Evolutionary conservation across 768 basidiomycete genomes (phyloP).

Genomic region (Hemileccinum rubropunctum): DNA sequence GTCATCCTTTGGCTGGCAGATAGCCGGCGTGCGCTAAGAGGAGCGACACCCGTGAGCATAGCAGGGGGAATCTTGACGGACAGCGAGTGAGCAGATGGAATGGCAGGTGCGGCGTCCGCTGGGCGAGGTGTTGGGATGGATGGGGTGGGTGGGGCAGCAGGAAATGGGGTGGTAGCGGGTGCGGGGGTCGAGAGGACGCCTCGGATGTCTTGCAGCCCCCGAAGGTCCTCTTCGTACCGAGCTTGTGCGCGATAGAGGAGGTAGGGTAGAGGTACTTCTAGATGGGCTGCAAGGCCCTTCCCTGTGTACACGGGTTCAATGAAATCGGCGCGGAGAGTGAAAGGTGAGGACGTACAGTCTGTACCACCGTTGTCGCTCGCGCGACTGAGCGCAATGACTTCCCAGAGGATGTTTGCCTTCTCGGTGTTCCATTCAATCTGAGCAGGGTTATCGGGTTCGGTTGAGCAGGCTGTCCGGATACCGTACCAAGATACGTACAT

Average conservation of each 20-base stretch:
- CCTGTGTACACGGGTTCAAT: slow-evolving; percentile 41
- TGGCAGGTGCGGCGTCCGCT: slow-evolving; percentile 13
- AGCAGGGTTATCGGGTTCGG: slow-evolving; percentile 8
- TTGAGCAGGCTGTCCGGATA: slow-evolving; percentile 2
- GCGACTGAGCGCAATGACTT: slow-evolving; percentile 77
- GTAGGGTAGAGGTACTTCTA: slow-evolving; percentile 81
- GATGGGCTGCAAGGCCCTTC: slow-evolving; percentile 78
- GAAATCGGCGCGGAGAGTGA: background rate
- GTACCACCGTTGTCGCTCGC: slow-evolving; percentile 69
- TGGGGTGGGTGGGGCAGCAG: slow-evolving; percentile 12
- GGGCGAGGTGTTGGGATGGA: slow-evolving; percentile 12
- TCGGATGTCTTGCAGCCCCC: slow-evolving; percentile 69
- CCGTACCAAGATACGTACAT: slow-evolving; percentile 43
- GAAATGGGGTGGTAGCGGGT: slow-evolving; percentile 29
- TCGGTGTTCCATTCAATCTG: slow-evolving; percentile 85
- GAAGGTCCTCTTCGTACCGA: slow-evolving; percentile 82
- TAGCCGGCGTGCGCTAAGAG: slow-evolving; percentile 22
- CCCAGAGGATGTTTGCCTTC: slow-evolving; percentile 85
- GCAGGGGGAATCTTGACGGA: slow-evolving; percentile 25
- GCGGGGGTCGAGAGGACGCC: slow-evolving; percentile 53
- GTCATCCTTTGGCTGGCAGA: slow-evolving; percentile 43
- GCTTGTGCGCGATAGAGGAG: slow-evolving; percentile 81
- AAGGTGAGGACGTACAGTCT: slow-evolving; percentile 60
- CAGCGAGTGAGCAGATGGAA: slow-evolving; percentile 14
- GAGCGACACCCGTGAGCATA: slow-evolving; percentile 5